phyloP scores from a whole-genome alignment of 1,284 basidiomycete genomes.

The Paramarasmius palmivorus region DNA sequence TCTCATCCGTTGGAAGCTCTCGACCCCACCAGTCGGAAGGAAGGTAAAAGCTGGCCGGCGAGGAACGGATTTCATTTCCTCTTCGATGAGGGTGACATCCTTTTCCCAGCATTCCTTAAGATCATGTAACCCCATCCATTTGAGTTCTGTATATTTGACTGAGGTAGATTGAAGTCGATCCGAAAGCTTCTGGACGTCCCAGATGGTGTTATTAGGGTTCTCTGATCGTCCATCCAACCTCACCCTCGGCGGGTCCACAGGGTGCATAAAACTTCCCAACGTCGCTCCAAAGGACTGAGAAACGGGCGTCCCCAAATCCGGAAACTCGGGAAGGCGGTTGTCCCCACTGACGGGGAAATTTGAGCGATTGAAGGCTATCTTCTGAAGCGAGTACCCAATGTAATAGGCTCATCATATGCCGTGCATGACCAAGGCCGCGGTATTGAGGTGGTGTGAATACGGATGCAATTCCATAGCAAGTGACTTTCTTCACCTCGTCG shows the following conservation, averaged over 20 bases:
- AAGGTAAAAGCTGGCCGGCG: constrained; percentile 35
- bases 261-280: constrained; percentile 57
- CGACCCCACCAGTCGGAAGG: constrained; percentile 46
- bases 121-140: constrained; percentile 31
- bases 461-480: constrained; percentile 47
- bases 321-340: constrained; percentile 27
- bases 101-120: constrained; percentile 32
- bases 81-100: constrained; percentile 33
- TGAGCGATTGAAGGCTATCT: constrained; percentile 18
- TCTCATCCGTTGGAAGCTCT: constrained; percentile 39
- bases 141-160: constrained; percentile 24
- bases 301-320: constrained; percentile 30
- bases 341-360: constrained; percentile 39
- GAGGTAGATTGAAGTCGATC: not conserved
- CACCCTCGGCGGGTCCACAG: constrained; percentile 38
- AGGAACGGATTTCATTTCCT: constrained; percentile 15
- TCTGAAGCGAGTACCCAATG: constrained; percentile 46
- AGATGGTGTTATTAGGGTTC: constrained; percentile 44
- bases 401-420: constrained; percentile 53
- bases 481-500: constrained; percentile 22
- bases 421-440: constrained; percentile 49
- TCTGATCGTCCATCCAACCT: constrained; percentile 50
- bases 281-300: constrained; percentile 67
- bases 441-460: constrained; percentile 48
- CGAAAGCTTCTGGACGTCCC: constrained; percentile 28